Evolutionary conservation across 163 green algal species (phyloP), one percentile per base, ranked within the genome.

Genomic region (Picocystis sp.): DNA sequence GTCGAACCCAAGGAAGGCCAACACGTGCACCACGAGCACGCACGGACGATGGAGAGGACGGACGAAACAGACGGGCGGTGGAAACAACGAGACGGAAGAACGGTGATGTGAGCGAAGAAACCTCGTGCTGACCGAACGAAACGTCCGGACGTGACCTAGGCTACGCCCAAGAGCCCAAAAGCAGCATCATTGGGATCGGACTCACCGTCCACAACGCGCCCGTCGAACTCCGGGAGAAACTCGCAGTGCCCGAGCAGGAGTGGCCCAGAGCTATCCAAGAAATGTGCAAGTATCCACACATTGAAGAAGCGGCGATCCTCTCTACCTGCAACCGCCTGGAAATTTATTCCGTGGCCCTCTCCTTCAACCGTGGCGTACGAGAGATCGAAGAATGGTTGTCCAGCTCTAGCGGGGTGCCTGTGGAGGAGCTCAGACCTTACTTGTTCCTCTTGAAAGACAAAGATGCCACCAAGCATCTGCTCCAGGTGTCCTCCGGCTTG

Each of bases 291-390:
- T 95, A 83, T 63, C 90, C 91, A 0, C 91, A 99, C 69, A 90
- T 99, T 24, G 87, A 97, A 71, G 91, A 99, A 73, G 90, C 91
- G 2, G 88, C 69, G 2, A 80, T 98, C 29, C 74, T 99, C 29
- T 93, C 78, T 19, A 99, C 91, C 14, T 99, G 91, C 77, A 99
- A 99, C 71, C 81, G 91, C 50, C 91, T 99, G 87, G 91, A 99
- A 74, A 72, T 99, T 2, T 98, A 98, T 57, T 77, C 93, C 2
- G 81, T 96, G 17, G 89, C 73, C 2, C 67, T 94, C 11, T 89
- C 74, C 21, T 96, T 80, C 73, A 81, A 96, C 70, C 66, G 87
- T 24, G 85, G 85, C 25, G 84, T 96, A 21, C 69, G 80, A 8
- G 90, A 99, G 75, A 82, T 96, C 1, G 86, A 94, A 67, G 84